phyloP scores from a whole-genome alignment of 2,329 filamentous ascomycete genomes.

The Colletotrichum truncatum region DNA sequence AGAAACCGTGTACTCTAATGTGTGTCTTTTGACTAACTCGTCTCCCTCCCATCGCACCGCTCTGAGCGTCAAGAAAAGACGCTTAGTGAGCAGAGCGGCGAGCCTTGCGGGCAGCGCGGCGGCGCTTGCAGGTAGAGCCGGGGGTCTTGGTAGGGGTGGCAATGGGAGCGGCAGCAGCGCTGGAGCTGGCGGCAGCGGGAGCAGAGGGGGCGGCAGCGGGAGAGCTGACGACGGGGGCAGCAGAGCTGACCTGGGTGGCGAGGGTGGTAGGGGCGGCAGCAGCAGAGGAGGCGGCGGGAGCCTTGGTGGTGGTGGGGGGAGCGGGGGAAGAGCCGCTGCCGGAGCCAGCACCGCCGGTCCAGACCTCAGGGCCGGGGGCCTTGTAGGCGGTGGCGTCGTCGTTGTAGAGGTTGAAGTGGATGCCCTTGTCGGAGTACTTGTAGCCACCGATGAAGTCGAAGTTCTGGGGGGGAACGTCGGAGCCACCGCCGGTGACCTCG shows the following conservation, averaged over 20 bases:
- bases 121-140: conserved; percentile 21
- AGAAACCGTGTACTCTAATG: background rate
- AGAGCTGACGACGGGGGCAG: background rate
- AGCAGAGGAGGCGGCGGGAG: background rate
- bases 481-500: conserved; percentile 63
- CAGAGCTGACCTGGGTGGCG: conserved; percentile 4
- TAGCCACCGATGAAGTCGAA: conserved; percentile 64
- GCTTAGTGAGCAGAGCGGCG: conserved; percentile 29
- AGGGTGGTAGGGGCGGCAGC: conserved; percentile 7
- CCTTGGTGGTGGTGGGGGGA: conserved; percentile 15
- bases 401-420: conserved; percentile 67
- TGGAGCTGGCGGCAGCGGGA: conserved; percentile 12
- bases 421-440: conserved; percentile 64
- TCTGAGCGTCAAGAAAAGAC: background rate
- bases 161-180: conserved; percentile 31
- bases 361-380: conserved; percentile 47
- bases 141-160: conserved; percentile 28
- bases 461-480: conserved; percentile 50
- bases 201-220: conserved; percentile 4
- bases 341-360: conserved; percentile 34
- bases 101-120: conserved; percentile 27
- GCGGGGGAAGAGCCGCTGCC: conserved; percentile 18
- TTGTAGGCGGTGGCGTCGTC: conserved; percentile 37
- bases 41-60: background rate
- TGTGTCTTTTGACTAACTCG: background rate